These are phyloP conservation scores for Thelonectria discophora DNA, from an alignment of 2,329 filamentous ascomycete genomes.

Conservation along the genomic window DNA sequence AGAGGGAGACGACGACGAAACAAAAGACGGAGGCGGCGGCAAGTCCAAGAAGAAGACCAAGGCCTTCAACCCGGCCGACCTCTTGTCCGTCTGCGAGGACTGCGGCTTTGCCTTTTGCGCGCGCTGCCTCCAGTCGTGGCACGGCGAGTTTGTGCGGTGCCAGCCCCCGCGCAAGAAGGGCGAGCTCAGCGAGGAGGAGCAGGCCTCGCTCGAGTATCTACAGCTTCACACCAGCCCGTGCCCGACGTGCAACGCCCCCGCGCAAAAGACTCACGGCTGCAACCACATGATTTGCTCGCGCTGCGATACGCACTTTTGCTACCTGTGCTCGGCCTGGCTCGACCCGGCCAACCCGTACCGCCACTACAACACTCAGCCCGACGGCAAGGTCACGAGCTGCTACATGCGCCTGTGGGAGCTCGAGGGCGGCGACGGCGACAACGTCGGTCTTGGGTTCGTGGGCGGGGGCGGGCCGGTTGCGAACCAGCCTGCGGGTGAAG, in stretches of 20 bases:
- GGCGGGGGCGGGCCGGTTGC: constrained; percentile 47
- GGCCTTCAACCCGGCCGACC: constrained; percentile 63
- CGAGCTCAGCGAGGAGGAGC: constrained; percentile 84
- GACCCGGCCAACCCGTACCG: constrained; percentile 81
- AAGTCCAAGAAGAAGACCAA: constrained; percentile 37
- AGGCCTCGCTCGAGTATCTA: constrained; percentile 87
- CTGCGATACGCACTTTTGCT: constrained; percentile 94
- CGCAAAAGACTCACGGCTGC: constrained; percentile 92
- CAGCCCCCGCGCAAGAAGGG: constrained; percentile 70
- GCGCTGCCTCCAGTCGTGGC: constrained; percentile 80
- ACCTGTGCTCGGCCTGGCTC: constrained; percentile 90
- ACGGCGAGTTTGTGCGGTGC: constrained; percentile 82
- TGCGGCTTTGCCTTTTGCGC: constrained; percentile 90
- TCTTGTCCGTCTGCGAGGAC: constrained; percentile 86
- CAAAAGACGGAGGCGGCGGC: constrained; percentile 36
- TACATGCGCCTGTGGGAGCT: constrained; percentile 91
- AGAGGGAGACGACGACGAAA: constrained; percentile 37
- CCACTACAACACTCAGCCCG: constrained; percentile 79
- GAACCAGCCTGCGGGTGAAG: constrained; percentile 21
- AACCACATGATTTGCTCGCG: constrained; percentile 96
- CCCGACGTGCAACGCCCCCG: constrained; percentile 84
- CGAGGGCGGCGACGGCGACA: constrained; percentile 77
- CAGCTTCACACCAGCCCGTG: constrained; percentile 84
- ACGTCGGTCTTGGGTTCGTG: constrained; percentile 56
- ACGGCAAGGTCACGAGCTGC: constrained; percentile 67